These are phyloP conservation scores for Parietaria judaica DNA, from an alignment of 306 rosid genomes.

Conservation along the genomic window DNA sequence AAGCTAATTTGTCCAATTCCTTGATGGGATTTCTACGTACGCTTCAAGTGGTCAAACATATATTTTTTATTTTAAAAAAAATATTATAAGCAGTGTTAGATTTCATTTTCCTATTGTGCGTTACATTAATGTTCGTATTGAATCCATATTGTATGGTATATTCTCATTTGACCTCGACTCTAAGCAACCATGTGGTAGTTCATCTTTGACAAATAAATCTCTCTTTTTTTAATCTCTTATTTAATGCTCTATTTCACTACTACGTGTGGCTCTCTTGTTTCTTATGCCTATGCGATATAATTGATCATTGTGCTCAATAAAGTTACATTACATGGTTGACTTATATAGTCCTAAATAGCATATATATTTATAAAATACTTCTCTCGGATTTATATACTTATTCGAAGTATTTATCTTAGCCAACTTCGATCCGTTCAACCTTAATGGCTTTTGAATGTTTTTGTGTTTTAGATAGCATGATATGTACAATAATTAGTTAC, in stretches of 20 bases:
- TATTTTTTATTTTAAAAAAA: too few species aligned
- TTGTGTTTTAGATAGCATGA: too few species aligned
- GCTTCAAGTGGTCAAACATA: background rate
- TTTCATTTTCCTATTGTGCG: too few species aligned
- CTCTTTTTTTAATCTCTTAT: background rate
- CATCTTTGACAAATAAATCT: background rate
- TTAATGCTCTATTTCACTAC: background rate
- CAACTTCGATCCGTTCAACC: too few species aligned
- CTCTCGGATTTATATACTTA: background rate
- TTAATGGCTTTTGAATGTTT: too few species aligned
- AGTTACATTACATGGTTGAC: conserved; percentile 7
- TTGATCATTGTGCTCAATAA: background rate
- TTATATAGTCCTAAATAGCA: background rate
- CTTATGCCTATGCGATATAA: background rate
- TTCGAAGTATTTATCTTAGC: too few species aligned
- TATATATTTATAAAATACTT: background rate
- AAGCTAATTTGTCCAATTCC: conserved; percentile 49
- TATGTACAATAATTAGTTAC: too few species aligned
- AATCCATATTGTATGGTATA: background rate
- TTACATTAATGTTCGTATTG: background rate
- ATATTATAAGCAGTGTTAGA: too few species aligned
- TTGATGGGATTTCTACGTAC: background rate
- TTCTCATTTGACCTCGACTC: conserved; percentile 9
- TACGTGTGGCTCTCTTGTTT: background rate
- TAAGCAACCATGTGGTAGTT: conserved; percentile 4